Conservation (phyloP, 164 flowering plant genomes). For the Vitis labrusca region DNA sequence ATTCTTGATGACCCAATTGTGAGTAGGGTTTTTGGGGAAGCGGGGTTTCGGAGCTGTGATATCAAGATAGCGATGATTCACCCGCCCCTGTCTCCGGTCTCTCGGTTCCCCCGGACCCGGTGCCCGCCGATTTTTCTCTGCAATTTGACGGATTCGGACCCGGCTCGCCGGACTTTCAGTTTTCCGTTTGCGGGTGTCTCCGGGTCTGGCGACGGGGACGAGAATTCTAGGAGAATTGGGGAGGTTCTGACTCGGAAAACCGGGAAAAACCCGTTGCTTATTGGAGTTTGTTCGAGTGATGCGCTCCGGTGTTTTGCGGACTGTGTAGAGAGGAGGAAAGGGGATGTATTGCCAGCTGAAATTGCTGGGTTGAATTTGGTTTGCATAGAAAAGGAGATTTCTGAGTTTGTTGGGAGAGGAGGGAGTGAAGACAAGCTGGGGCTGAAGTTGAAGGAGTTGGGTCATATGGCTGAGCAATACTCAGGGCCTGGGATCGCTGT, state of each 20-base stretch:
- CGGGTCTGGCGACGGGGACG: conserved; percentile 24
- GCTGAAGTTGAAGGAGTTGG: conserved; percentile 35
- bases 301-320: conserved; percentile 34
- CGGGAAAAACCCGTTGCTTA: conserved; percentile 41
- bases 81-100: conserved; percentile 20
- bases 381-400: conserved; percentile 36
- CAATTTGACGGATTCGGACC: conserved; percentile 29
- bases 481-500: conserved; percentile 26
- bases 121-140: conserved; percentile 47
- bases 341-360: conserved; percentile 21
- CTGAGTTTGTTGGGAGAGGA: conserved; percentile 24
- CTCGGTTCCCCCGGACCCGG: conserved; percentile 23
- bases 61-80: conserved; percentile 30
- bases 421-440: conserved; percentile 30
- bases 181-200: conserved; percentile 26
- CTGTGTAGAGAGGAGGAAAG: conserved; percentile 18
- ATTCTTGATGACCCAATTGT: conserved; percentile 45
- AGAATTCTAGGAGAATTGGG: conserved; percentile 39
- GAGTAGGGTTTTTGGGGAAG: conserved; percentile 42
- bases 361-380: conserved; percentile 28
- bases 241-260: conserved; percentile 30
- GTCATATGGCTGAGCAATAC: conserved; percentile 13
- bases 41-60: conserved; percentile 42
- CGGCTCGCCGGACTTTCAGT: conserved; percentile 3
- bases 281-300: conserved; percentile 40